Percentiles rank a stretch among this genome's conserved stretches.
Conservation (phyloP, 2,329 filamentous ascomycete genomes). For the Mollisiaceae sp. region DNA sequence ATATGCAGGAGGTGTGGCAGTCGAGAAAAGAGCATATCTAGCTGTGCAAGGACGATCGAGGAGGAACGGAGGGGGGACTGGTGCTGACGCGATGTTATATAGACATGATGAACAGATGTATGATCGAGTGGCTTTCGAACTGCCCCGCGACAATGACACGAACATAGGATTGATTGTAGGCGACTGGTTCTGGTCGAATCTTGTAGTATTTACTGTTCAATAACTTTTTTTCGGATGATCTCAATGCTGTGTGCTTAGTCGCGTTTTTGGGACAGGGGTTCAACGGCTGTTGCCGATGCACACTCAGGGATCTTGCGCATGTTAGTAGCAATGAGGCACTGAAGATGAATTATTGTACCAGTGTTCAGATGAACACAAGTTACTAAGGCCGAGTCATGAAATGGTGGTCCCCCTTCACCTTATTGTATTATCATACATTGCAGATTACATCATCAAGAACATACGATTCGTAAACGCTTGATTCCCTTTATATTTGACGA, state of each 20-base stretch:
- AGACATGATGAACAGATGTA: conserved; percentile 37
- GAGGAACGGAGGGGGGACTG: conserved; percentile 9
- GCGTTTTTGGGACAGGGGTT: conserved; percentile 1
- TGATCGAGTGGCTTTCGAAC: conserved; percentile 26
- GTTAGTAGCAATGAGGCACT: no score
- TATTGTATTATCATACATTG: no score
- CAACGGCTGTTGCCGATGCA: not conserved
- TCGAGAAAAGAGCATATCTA: conserved; percentile 12
- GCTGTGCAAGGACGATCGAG: conserved; percentile 14
- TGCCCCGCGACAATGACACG: conserved; percentile 33
- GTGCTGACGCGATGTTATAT: conserved; percentile 21
- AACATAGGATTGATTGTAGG: conserved; percentile 30
- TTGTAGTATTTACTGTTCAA: not conserved
- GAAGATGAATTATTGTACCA: no score
- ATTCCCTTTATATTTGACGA: not conserved
- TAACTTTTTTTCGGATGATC: conserved; percentile 16
- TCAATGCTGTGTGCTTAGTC: not conserved
- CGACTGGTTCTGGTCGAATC: not conserved
- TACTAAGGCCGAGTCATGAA: no score
- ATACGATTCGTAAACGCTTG: not conserved
- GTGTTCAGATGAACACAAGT: no score
- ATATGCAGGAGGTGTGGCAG: not conserved
- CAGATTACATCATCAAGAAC: not conserved
- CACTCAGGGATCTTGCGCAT: no score
- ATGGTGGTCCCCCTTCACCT: no score